Evolutionary conservation across 371 early-diverging fungal genomes (phyloP), one percentile per base, ranked within the genome.

Genomic region (Saksenaea vasiformis): DNA sequence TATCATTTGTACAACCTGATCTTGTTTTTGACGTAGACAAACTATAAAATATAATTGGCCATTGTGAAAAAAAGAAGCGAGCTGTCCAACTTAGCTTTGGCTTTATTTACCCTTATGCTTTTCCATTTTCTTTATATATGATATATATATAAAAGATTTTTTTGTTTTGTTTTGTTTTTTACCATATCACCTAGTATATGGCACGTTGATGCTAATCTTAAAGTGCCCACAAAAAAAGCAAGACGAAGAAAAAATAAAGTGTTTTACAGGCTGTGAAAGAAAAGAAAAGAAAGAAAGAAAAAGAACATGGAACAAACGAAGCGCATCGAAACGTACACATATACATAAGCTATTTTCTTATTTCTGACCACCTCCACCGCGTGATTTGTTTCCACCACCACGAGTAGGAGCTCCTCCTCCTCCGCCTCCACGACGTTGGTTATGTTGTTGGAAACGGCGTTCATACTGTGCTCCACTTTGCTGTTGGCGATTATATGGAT

Each of bases 391-490:
- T 58, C 28, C 28, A 28, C 28, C 36, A 17, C 34, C 28, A 31
- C 55, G 36, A 14, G 31, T 34, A 14, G 55, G 36, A 35, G 31
- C 28, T 14, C 28, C 34, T n/a, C 55, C 54, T 11, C 59, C 59
- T 15, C 62, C 62, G 7, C 64, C 61, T 1, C 64, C 69, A 38
- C 64, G 61, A 57, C 69, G 69, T 41, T 60, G 61, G 7, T 54
- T 57, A 19, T 68, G 54, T 17, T 60, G 61, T 36, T 55, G 69
- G 44, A 54, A 69, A 22, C 69, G 69, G 61, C 69, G 65, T 14
- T 69, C 65, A 41, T 59, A 64, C 4, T 56, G 64, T 22, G 57
- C 56, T 15, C 63, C 64, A 51, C 53, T 60, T 17, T 66, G 64
- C 44, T 62, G 61, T 17, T 66, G 67, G 11, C 58, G 67, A 28